Evolutionary conservation across 2,329 filamentous ascomycete species (phyloP).

Genomic region (Pseudogymnoascus sp.): DNA sequence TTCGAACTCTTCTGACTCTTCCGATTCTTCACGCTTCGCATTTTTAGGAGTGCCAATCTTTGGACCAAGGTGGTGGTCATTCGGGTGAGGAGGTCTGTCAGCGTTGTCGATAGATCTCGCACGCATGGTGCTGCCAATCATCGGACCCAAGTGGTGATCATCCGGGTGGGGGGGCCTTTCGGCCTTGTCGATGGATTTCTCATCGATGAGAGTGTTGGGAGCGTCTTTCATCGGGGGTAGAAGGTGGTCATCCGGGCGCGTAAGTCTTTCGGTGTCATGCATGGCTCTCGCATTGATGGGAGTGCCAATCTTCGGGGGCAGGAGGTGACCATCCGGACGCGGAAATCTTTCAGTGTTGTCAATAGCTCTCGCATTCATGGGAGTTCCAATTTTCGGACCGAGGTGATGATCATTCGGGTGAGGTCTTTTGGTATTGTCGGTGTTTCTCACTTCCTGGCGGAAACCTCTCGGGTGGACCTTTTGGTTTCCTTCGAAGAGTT

Average conservation of each 20-base stretch:
- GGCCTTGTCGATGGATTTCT: background rate
- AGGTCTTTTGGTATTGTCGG: background rate
- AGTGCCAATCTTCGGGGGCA: background rate
- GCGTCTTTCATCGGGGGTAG: background rate
- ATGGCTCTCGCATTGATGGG: background rate
- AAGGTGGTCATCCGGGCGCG: background rate
- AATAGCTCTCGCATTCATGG: background rate
- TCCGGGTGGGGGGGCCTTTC: background rate
- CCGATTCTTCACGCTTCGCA: background rate
- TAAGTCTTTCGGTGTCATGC: background rate
- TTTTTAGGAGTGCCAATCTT: background rate
- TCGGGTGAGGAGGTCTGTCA: background rate
- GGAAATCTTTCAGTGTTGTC: background rate
- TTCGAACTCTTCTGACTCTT: background rate
- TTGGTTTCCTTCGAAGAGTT: background rate
- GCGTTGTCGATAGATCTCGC: background rate
- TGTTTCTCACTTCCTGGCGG: background rate
- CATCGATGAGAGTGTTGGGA: background rate
- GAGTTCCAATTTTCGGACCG: background rate
- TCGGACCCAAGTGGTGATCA: background rate
- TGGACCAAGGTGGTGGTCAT: background rate
- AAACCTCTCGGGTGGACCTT: background rate
- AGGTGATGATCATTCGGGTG: background rate
- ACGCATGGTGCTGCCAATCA: background rate
- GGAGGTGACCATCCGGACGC: background rate